Evolutionary conservation across 208 protist species (phyloP), one percentile per base, ranked within the genome.

Genomic region (Trypanosoma platydactyli): DNA sequence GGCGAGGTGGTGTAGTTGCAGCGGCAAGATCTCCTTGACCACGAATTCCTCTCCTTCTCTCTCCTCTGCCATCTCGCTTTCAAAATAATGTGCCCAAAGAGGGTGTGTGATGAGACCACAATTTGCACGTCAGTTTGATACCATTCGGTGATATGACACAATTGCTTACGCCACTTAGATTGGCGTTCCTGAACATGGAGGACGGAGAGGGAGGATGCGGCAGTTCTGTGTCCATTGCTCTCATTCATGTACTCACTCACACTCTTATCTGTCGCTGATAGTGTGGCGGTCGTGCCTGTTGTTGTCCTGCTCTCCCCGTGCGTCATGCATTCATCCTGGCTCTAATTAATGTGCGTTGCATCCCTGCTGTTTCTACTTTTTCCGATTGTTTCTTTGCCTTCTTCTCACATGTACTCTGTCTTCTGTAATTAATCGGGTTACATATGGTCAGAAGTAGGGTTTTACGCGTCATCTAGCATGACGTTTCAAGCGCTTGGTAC

Each of bases 51-150:
- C 40, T 44, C 27, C 49, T 29, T 45, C 33, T 48, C 38, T 60
- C 16, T 62, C 25, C n/a, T 3, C 46, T 15, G 5, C 22, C 56
- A 4, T 30, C 3, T 42, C 16, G 33, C 33, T 11, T 9, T 3
- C 33, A 38, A 3, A 9, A 38, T 9, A 38, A 38, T 38, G 33
- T 9, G 33, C 33, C 9, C 33, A 38, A 38, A 3, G 33, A 9
- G 9, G 33, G 33, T 51, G n/a, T 46, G n/a, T 73, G 68, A 73
- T 73, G 68, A 54, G 24, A 42, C 5, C 50, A 65, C 57, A 73
- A 65, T 72, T 73, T 73, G 68, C 68, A 73, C 68, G 68, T 73
- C 68, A 73, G 68, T 73, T 73, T 67, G 68, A 73, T 4, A 41
- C 18, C 46, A 35, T 33, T 22, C 33, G 40, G 67, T 67, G 60